Evolutionary conservation across 768 basidiomycete species (phyloP), one percentile per base, ranked within the genome.

Genomic region (Pleurotus tuber-regium): DNA sequence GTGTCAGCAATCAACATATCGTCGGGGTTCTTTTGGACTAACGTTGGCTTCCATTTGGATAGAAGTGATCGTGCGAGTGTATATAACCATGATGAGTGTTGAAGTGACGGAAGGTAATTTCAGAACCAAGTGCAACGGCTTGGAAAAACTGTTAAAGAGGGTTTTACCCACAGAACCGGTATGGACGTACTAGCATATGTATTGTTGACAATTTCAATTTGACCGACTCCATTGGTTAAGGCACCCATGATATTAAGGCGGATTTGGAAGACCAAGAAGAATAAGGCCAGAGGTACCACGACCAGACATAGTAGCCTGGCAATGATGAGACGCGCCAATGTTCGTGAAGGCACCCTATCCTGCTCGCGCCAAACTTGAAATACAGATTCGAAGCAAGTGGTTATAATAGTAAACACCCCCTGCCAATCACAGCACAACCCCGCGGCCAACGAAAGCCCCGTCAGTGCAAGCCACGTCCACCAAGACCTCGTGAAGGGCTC

Each of bases 11-110:
- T 43, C 16, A 51, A 31, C 31, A 19, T 51, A 35, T 10, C 24
- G 30, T 28, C 10, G 5, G 49, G 53, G 38, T 28, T 23, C 11
- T 50, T 2, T 31, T 19, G 6, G 61, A 63, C 10, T 62, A 67
- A 97, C 94, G 97, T 68, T 89, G 79, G 63, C 89, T 92, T 23
- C 97, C 97, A 29, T 76, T 79, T 0, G 96, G 97, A 62, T 96
- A 99, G 49, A 79, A 82, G 63, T 96, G 92, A 1, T 80, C 53
- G 68, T 98, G 96, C 0, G 97, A 98, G 67, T 99, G 97, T 8
- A 99, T 73, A 66, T 98, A 99, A 16, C 97, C 97, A 21, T 96
- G 96, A 68, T 98, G 96, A 0, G 97, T 99, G 63, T 98, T 93
- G 40, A 94, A 69, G 63, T 98, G 97, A 42, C 94, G 87, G 30